Conservation (phyloP, 2,329 filamentous ascomycete genomes). For the Penicillium sp. region DNA sequence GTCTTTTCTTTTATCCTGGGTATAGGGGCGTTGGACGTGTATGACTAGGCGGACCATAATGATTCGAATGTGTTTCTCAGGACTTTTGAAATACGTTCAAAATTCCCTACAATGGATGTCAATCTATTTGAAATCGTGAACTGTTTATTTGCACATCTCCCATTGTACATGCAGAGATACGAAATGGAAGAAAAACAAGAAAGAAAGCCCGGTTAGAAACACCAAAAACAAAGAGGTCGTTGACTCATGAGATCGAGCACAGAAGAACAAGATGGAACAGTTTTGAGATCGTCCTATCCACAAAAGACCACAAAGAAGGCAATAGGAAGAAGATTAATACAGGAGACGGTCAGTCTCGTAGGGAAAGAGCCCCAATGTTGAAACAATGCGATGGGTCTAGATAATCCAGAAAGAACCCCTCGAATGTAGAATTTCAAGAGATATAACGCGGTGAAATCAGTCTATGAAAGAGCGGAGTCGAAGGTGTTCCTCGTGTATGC, state of each 20-base stretch:
- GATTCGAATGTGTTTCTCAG: neutral
- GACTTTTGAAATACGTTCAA: neutral
- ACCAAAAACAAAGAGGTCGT: constrained; percentile 12
- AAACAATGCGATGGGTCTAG: constrained; percentile 18
- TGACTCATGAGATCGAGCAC: constrained; percentile 14
- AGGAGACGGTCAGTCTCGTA: constrained; percentile 10
- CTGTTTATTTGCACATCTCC: constrained; percentile 21
- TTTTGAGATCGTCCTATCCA: neutral
- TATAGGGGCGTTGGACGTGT: neutral
- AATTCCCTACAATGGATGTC: neutral
- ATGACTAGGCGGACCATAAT: neutral
- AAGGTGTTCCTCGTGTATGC: constrained; percentile 4
- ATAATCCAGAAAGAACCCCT: constrained; percentile 11
- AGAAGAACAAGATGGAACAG: neutral
- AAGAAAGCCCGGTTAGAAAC: constrained; percentile 4
- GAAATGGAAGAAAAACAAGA: constrained; percentile 7
- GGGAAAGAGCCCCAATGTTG: neutral
- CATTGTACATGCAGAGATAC: constrained; percentile 17
- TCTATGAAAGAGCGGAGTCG: constrained; percentile 16
- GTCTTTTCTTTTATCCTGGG: neutral
- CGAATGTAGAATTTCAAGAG: neutral
- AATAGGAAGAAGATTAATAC: constrained; percentile 20
- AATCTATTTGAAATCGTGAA: neutral
- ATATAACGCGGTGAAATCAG: constrained; percentile 8
- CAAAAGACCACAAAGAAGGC: constrained; percentile 12